Evolutionary conservation across 2,329 filamentous ascomycete genomes (phyloP).

Genomic region (Botrytis paeoniae): DNA sequence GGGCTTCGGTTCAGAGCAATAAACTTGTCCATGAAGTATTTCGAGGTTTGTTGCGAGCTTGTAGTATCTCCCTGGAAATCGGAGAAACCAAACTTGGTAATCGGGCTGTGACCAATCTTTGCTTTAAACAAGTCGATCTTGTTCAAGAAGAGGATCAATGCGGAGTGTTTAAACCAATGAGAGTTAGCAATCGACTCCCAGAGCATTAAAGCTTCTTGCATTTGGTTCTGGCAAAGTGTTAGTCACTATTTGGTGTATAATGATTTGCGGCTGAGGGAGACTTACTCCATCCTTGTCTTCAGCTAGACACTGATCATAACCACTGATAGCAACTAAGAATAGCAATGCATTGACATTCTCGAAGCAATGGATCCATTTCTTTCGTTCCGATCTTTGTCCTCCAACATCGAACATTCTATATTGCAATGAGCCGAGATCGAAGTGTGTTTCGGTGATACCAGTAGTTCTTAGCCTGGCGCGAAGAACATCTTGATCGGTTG

Average conservation of each 20-base stretch:
- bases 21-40: constrained; percentile 82
- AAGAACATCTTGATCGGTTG: constrained; percentile 90
- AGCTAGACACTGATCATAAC: constrained; percentile 93
- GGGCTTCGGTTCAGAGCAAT: constrained; percentile 66
- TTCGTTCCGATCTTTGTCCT: constrained; percentile 70
- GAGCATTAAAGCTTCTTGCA: constrained; percentile 84
- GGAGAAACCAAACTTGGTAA: constrained; percentile 71
- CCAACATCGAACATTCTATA: constrained; percentile 89
- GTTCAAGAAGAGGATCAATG: constrained; percentile 81
- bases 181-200: constrained; percentile 85
- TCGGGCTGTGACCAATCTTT: constrained; percentile 68
- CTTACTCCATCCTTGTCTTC: constrained; percentile 94
- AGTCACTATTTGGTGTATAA: constrained; percentile 21
- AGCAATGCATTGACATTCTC: constrained; percentile 81
- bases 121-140: constrained; percentile 84
- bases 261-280: constrained; percentile 26
- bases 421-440: constrained; percentile 85
- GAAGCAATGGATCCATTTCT: constrained; percentile 79
- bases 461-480: constrained; percentile 88
- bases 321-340: constrained; percentile 92
- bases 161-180: constrained; percentile 79
- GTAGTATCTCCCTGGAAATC: constrained; percentile 71
- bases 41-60: constrained; percentile 71
- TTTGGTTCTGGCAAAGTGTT: constrained; percentile 66
- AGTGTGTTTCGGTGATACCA: constrained; percentile 92